phyloP scores from a whole-genome alignment of 495 filamentous ascomycete genomes.

The Poronia punctata region DNA sequence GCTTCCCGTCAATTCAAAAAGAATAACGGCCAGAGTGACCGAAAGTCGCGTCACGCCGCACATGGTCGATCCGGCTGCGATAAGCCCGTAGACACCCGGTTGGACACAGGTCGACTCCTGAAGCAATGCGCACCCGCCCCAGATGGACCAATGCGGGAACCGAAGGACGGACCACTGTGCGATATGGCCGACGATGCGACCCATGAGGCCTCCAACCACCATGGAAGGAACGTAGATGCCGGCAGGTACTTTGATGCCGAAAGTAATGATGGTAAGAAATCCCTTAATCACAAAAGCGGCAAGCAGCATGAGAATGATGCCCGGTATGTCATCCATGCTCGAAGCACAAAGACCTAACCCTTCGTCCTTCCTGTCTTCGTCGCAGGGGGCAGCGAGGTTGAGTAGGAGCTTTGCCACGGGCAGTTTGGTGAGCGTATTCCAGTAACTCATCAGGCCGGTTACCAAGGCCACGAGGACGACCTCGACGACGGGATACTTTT shows the following conservation, averaged over 20 bases:
- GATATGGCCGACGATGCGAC: constrained; percentile 77
- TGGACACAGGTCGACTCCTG: constrained; percentile 78
- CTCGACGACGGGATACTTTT: constrained; percentile 76
- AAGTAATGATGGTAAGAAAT: constrained; percentile 77
- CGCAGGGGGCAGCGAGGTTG: constrained; percentile 82
- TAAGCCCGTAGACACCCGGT: constrained; percentile 90
- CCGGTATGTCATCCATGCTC: constrained; percentile 63
- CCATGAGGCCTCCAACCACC: constrained; percentile 93
- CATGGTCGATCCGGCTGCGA: constrained; percentile 95
- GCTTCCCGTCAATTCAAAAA: constrained; percentile 93
- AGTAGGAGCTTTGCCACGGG: constrained; percentile 86
- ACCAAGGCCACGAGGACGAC: constrained; percentile 80
- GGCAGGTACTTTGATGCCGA: constrained; percentile 91
- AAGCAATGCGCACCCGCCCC: constrained; percentile 62
- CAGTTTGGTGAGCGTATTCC: constrained; percentile 85
- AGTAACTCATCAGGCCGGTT: constrained; percentile 81
- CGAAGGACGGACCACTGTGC: constrained; percentile 76
- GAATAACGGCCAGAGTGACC: constrained; percentile 88
- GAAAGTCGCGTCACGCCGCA: constrained; percentile 93
- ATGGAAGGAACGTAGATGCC: constrained; percentile 98
- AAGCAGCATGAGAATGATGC: constrained; percentile 59
- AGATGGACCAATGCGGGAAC: constrained; percentile 64
- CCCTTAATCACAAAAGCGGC: constrained; percentile 86
- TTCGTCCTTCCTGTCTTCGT: constrained; percentile 43
- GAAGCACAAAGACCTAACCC: constrained; percentile 70